Evolutionary conservation across 495 filamentous ascomycete species (phyloP), one percentile per base, ranked within the genome.

Genomic region (Penicillium lividum): DNA sequence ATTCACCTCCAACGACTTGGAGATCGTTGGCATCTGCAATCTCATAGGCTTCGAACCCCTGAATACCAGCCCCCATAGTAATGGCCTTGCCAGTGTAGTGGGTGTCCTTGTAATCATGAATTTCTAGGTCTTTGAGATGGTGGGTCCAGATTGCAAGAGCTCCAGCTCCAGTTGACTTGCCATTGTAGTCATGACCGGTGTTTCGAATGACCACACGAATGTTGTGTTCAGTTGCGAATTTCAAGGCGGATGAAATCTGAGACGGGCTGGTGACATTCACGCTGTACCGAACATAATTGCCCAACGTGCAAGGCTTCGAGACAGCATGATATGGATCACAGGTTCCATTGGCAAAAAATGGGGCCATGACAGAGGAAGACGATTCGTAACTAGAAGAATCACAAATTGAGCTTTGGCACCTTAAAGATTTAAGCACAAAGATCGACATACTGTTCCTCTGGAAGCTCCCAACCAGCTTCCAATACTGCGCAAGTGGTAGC

Each of bases 151-250:
- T 54, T 13, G 64, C 68, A 2, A 89, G 67, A 13, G 79, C 73
- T 1, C 84, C 84, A 5, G 73, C 73, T 7, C 84, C 85, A 0
- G 79, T 84, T 3, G 82, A 81, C 65, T 82, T 83, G 27, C 81
- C 85, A 33, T 69, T 64, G 61, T 85, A 86, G 53, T 82, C 74
- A 54, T 77, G 72, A 9, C 86, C 87, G 0, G 86, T 89, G 64
- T 88, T 88, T n/a, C 84, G 84, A 38, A 90, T 73, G 27, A 89
- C 73, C 10, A 89, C 62, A 25, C 86, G 80, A 45, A 90, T 76
- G 58, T 84, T 84, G 54, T 84, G 74, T 34, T 78, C 50, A 0
- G 72, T 69, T 0, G 82, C 82, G 51, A 81, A 86, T 29, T 74
- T 69, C 40, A 85, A 49, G 1, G 69, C 59, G n/a, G 60, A 61